These are phyloP conservation scores for Lachnellula occidentalis DNA, from an alignment of 2,329 filamentous ascomycete genomes.

Conservation along the genomic window DNA sequence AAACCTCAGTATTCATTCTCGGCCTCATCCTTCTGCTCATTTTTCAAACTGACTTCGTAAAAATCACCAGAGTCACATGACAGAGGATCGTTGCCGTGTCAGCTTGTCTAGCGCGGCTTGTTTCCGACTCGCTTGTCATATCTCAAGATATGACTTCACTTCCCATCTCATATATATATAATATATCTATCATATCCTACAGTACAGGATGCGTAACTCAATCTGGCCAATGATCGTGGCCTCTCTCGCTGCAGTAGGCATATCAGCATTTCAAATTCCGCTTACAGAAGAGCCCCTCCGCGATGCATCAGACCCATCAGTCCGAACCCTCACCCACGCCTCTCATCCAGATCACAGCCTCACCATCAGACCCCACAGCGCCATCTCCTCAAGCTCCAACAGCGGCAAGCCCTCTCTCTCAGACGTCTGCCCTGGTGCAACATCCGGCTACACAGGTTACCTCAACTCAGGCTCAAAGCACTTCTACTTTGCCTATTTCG, in stretches of 20 bases:
- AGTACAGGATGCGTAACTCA: no score
- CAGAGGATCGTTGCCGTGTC: no score
- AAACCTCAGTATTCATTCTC: no score
- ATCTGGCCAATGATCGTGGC: no score
- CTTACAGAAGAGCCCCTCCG: neutral
- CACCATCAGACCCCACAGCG: slow-evolving; percentile 12
- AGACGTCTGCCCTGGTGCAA: slow-evolving; percentile 20
- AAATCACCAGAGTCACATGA: no score
- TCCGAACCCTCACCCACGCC: slow-evolving; percentile 18
- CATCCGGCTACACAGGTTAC: slow-evolving; percentile 20
- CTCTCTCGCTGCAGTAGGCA: neutral
- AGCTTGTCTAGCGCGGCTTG: no score
- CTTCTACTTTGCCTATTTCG: slow-evolving; percentile 22
- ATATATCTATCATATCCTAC: no score
- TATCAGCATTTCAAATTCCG: neutral
- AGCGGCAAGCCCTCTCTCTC: slow-evolving; percentile 5
- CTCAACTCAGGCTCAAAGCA: slow-evolving; percentile 18
- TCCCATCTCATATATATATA: no score
- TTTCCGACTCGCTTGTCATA: no score
- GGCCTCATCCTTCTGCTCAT: no score
- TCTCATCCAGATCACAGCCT: slow-evolving; percentile 21
- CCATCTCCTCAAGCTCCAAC: slow-evolving; percentile 3
- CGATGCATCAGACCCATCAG: neutral
- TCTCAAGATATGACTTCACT: no score
- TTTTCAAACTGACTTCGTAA: no score